Conservation (phyloP, 495 filamentous ascomycete genomes). For the Aspergillus indologenus region DNA sequence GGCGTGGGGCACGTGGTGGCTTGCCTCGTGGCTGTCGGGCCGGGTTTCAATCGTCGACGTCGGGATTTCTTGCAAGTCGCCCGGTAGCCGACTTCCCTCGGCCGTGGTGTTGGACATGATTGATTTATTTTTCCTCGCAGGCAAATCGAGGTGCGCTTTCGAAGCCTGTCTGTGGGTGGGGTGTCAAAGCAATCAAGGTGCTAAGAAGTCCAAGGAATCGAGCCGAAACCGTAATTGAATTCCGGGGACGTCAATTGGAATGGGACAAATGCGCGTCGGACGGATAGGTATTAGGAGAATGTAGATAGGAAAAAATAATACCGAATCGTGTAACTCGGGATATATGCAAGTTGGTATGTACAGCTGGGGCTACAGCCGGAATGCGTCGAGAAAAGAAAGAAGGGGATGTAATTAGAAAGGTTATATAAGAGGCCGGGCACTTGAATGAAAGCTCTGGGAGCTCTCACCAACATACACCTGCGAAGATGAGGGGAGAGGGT, state of each 20-base stretch:
- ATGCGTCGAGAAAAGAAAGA: not conserved
- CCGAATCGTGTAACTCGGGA: not conserved
- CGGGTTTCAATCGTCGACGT: not conserved
- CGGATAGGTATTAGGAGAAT: not conserved
- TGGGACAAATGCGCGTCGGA: not conserved
- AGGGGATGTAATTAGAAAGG: not conserved
- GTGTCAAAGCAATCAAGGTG: not conserved
- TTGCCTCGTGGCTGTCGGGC: not conserved
- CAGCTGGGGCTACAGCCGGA: not conserved
- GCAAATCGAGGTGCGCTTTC: not conserved
- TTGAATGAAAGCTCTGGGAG: not conserved
- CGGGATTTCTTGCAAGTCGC: not conserved
- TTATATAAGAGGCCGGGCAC: not conserved
- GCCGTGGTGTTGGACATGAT: conserved; percentile 2
- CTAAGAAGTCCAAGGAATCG: not conserved
- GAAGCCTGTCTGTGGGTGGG: not conserved
- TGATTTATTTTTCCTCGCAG: not conserved
- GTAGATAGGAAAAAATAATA: no score
- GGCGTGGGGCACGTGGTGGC: not conserved
- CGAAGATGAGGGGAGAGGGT: not conserved
- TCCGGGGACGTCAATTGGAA: not conserved
- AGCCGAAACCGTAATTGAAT: not conserved
- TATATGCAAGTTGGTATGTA: not conserved
- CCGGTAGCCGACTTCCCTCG: not conserved
- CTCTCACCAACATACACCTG: not conserved